Evolutionary conservation across 768 basidiomycete species (phyloP).

Genomic region (Myochromella boudieri): DNA sequence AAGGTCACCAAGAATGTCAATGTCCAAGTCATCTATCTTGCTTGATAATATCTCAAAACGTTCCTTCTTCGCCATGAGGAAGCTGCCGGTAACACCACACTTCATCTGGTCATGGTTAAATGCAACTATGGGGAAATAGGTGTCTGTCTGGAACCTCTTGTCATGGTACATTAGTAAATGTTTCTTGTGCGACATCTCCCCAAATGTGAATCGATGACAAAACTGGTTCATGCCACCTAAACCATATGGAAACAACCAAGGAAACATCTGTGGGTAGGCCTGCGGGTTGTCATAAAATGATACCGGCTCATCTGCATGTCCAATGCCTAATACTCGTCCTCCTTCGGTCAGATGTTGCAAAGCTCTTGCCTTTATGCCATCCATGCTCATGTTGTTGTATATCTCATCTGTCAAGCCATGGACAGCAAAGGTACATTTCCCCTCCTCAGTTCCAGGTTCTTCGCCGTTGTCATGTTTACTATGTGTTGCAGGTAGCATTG

Average conservation of each 20-base stretch:
- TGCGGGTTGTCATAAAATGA: constrained; percentile 32
- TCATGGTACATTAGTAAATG: constrained; percentile 1
- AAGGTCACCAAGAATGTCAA: not conserved
- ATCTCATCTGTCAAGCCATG: not conserved
- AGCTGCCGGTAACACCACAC: not conserved
- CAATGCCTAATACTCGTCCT: constrained; percentile 27
- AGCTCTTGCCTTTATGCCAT: not conserved
- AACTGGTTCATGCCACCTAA: constrained; percentile 32
- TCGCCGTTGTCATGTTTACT: not conserved
- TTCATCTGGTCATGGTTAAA: constrained; percentile 1
- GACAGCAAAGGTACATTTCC: not conserved
- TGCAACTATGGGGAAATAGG: not conserved
- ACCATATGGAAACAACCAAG: constrained; percentile 43
- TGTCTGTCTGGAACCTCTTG: not conserved
- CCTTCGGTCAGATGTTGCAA: constrained; percentile 20
- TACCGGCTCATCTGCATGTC: constrained; percentile 23
- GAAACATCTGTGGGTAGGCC: not conserved
- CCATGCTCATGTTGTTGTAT: not conserved
- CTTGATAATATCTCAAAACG: constrained; percentile 2
- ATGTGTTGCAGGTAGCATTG: not conserved
- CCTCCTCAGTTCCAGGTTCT: not conserved
- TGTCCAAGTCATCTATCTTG: not conserved
- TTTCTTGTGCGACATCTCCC: not conserved
- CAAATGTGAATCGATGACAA: not conserved
- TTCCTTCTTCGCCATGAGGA: not conserved